Evolutionary conservation across 208 protist genomes (phyloP), one percentile per base, ranked within the genome.

Genomic region (Crithidia sp.): DNA sequence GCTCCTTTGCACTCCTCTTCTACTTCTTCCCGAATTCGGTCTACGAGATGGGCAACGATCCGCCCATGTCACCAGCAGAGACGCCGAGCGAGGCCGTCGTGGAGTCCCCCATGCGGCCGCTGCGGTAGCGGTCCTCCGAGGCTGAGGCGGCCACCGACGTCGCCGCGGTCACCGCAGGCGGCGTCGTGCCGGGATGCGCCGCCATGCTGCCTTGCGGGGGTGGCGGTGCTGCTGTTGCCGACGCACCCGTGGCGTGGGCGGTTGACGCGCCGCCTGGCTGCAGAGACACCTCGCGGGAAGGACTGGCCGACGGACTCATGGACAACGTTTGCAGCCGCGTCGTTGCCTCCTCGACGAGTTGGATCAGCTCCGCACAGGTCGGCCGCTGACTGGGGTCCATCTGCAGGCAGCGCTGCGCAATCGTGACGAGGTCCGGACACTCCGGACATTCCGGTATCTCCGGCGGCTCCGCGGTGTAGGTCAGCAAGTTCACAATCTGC

Each of bases 401-500:
- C 57, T 82, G 65, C 19, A 97, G 70, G 67, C 92, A 97, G 36
- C 62, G 50, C 36, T 71, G 69, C 36, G 89, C 86, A 37, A 97
- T 89, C 8, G 66, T 44, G 12, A 85, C 85, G 36, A 97, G 64
- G 64, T 91, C 87, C 2, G 90, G 87, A 43, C 90, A 91, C 72
- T 93, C 87, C 3, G 77, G 66, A 43, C 82, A 94, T 53, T 92
- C 85, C 10, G 93, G 90, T 12, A 93, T 79, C 80, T 97, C 89
- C 5, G 93, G 93, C 40, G 90, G 87, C 14, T 94, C 93, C 6
- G 78, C 76, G 0, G 90, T 87, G 87, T 95, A 92, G 16, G 59
- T 82, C 16, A 97, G 88, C 49, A 97, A 54, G 76, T 95, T 97
- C 36, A 95, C 84, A 43, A 97, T 92, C 71, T 95, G 81, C 77